phyloP scores from a whole-genome alignment of 805 yeast species.

The Priceomyces castillae region DNA sequence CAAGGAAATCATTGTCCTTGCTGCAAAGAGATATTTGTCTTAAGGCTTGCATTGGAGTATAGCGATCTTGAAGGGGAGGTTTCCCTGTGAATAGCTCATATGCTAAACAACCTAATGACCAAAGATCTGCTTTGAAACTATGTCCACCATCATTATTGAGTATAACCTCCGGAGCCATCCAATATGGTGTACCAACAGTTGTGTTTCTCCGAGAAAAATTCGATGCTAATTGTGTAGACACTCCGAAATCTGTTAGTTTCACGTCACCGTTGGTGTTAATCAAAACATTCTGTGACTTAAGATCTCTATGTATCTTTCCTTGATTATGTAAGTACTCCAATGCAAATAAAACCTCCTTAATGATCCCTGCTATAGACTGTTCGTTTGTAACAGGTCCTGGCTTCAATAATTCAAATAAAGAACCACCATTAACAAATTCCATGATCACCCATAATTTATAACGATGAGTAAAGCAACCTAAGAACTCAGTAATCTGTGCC shows the following conservation, averaged over 20 bases:
- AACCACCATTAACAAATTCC: constrained; percentile 81
- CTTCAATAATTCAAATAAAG: constrained; percentile 60
- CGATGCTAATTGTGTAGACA: constrained; percentile 41
- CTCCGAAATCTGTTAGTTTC: constrained; percentile 47
- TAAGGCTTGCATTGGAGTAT: constrained; percentile 45
- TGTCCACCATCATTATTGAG: constrained; percentile 57
- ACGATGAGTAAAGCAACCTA: constrained; percentile 69
- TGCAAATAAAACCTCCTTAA: constrained; percentile 57
- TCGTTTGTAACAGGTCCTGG: constrained; percentile 60
- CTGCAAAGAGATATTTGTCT: constrained; percentile 34
- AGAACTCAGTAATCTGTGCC: constrained; percentile 60
- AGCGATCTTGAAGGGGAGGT: constrained; percentile 57
- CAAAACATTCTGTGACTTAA: constrained; percentile 42
- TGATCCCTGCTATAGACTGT: constrained; percentile 47
- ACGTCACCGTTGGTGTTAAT: constrained; percentile 37
- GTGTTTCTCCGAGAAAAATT: constrained; percentile 44
- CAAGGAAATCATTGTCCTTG: constrained; percentile 28
- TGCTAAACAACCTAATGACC: constrained; percentile 80
- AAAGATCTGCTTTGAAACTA: constrained; percentile 61
- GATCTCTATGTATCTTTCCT: constrained; percentile 70
- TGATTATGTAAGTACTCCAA: constrained; percentile 62
- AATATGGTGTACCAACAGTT: constrained; percentile 57
- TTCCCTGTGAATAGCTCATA: constrained; percentile 69
- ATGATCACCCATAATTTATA: constrained; percentile 75
- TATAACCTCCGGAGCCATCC: constrained; percentile 66